A percentile compares a stretch with the other conserved stretches of the same genome.
Conservation (phyloP, 495 filamentous ascomycete species). For the Thermochaetoides thermophila region DNA sequence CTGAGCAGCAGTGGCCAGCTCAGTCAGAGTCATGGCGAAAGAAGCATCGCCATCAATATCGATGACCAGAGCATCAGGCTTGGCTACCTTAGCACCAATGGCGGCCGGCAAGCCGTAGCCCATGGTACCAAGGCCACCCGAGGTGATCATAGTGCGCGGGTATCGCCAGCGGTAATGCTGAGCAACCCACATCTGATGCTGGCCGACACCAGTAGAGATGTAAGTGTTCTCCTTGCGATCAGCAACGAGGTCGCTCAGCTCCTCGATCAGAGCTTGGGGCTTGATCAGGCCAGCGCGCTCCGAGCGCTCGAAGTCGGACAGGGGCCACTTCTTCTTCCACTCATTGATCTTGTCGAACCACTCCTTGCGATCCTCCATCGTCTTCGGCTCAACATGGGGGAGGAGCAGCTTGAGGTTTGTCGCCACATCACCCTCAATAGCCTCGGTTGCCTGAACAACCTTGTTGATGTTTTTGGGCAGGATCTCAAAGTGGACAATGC, state of each 20-base stretch:
- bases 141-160: slow-evolving; percentile 79
- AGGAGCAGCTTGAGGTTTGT: slow-evolving; percentile 59
- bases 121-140: slow-evolving; percentile 89
- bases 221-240: slow-evolving; percentile 63
- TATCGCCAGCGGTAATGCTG: slow-evolving; percentile 87
- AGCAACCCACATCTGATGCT: slow-evolving; percentile 96
- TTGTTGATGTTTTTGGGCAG: slow-evolving; percentile 84
- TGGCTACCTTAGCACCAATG: slow-evolving; percentile 86
- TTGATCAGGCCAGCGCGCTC: slow-evolving; percentile 61
- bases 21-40: slow-evolving; percentile 92
- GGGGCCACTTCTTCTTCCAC: slow-evolving; percentile 79
- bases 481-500: slow-evolving; percentile 71
- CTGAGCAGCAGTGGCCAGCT: slow-evolving; percentile 76
- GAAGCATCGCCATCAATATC: slow-evolving; percentile 94
- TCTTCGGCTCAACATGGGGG: slow-evolving; percentile 43
- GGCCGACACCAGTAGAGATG: slow-evolving; percentile 83
- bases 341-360: slow-evolving; percentile 80
- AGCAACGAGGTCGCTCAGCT: slow-evolving; percentile 59
- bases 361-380: slow-evolving; percentile 48
- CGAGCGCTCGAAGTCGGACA: slow-evolving; percentile 57
- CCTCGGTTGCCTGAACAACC: slow-evolving; percentile 68
- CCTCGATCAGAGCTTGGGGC: slow-evolving; percentile 74
- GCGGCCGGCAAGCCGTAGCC: slow-evolving; percentile 84
- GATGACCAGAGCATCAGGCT: slow-evolving; percentile 71
- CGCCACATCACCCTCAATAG: slow-evolving; percentile 59